Conservation (phyloP, 352 stramenopile genomes). For the Phytophthora lateralis region DNA sequence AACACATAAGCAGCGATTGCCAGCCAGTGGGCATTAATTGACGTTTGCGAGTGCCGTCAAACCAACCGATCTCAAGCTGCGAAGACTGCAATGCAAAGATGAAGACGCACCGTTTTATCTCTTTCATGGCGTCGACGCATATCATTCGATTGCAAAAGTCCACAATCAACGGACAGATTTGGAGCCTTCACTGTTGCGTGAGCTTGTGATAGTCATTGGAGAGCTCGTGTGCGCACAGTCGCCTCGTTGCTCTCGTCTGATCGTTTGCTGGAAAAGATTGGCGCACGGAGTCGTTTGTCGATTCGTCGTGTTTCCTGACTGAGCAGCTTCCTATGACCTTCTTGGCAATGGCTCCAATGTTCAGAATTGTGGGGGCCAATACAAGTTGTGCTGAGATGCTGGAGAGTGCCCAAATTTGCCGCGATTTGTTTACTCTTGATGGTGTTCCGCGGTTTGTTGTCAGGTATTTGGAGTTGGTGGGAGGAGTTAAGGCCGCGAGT, state of each 20-base stretch:
- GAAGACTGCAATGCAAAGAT: background rate
- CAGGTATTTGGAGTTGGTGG: no score
- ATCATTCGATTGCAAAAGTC: slow-evolving; percentile 30
- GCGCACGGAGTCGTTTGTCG: background rate
- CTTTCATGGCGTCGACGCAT: slow-evolving; percentile 35
- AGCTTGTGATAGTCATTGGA: background rate
- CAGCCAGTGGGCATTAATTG: background rate
- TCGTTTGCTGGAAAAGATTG: background rate
- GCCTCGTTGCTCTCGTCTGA: background rate
- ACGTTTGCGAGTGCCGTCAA: background rate
- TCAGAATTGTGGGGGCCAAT: background rate
- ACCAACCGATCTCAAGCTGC: slow-evolving; percentile 2
- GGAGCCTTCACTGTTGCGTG: background rate
- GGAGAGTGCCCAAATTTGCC: background rate
- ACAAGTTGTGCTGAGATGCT: background rate
- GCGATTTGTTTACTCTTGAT: background rate
- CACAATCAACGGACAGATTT: background rate
- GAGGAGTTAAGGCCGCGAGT: no score
- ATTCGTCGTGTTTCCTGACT: background rate
- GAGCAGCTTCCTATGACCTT: background rate
- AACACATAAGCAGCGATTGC: background rate
- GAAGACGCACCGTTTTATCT: slow-evolving; percentile 21
- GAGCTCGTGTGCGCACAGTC: background rate
- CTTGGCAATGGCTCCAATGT: slow-evolving; percentile 2
- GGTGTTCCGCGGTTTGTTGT: background rate